Base-by-base conservation (phyloP, 1,139 yeast species). In the Candida smagusa region DNA sequence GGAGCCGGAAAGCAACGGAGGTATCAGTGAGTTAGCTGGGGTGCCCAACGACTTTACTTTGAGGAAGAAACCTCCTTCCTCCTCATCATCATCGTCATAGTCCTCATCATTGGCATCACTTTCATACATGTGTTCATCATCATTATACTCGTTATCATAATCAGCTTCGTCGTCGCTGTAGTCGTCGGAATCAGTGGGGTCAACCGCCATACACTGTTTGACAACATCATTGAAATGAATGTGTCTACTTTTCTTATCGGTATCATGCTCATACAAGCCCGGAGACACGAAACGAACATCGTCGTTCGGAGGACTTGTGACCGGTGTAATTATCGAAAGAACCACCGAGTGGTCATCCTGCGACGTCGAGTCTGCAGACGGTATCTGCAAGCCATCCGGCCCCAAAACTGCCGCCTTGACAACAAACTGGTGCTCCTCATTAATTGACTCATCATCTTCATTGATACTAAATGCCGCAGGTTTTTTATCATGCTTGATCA, bases 191-290 rank as follows among this genome's bases (percentile, higher is more conserved):
- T 62, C 55, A 35, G 48, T 56, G 11, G 60, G 54, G 44, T 80
- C 79, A 12, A 87, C 57, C 0, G 95, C 88, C 42, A 85, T 79
- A 59, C 97, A 90, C 61, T 92, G 97, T 56, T 86, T 90, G 22
- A 92, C 98, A 41, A 89, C 79, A 54, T 88, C 95, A 55, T 84
- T 90, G 63, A 92, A 92, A 62, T 89, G 97, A 41, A 90, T 89
- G 48, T 76, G 92, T 44, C 92, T 73, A 34, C 63, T 67, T 38
- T 61, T 65, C 45, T 61, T 61, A 9, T 40, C 21, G 11, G 28
- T 39, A 23, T 22, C 12, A 9, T 38, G 34, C 9, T 25, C 32
- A 11, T 12, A n/a, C 22, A 24, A 11, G 6, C n/a, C 24, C 6
- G 30, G 22, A 8, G 33, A 22, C 12, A 3, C 8, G 12, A 9